Evolutionary conservation across 805 yeast species (phyloP).

Genomic region (Diddensiella caesifluorescens): DNA sequence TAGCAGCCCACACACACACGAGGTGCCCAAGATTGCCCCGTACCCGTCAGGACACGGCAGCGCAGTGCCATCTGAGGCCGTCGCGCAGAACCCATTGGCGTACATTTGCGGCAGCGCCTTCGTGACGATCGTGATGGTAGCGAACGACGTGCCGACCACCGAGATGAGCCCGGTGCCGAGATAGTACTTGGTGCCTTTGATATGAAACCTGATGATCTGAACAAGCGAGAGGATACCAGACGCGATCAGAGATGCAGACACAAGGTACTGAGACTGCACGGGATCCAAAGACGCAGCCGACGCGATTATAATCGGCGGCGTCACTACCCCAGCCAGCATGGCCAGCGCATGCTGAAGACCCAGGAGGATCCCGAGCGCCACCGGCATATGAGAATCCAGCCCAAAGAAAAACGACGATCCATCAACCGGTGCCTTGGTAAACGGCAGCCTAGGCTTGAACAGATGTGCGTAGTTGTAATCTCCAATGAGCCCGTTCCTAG

Average conservation of each 20-base stretch:
- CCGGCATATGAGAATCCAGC: slow-evolving; percentile 71
- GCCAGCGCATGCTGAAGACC: slow-evolving; percentile 87
- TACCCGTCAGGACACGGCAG: slow-evolving; percentile 87
- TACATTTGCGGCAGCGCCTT: slow-evolving; percentile 82
- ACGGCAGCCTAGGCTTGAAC: slow-evolving; percentile 78
- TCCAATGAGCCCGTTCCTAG: slow-evolving; percentile 79
- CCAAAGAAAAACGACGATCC: slow-evolving; percentile 75
- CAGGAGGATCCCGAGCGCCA: slow-evolving; percentile 66
- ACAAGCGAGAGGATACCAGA: slow-evolving; percentile 65
- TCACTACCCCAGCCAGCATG: slow-evolving; percentile 86
- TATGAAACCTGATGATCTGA: slow-evolving; percentile 77
- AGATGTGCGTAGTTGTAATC: slow-evolving; percentile 77
- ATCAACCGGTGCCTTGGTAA: slow-evolving; percentile 43
- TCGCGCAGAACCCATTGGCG: slow-evolving; percentile 59
- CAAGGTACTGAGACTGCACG: slow-evolving; percentile 53
- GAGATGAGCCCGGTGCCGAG: slow-evolving; percentile 85
- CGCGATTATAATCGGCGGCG: slow-evolving; percentile 77
- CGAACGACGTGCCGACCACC: slow-evolving; percentile 88
- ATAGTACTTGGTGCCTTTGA: slow-evolving; percentile 66
- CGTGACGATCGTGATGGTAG: slow-evolving; percentile 75
- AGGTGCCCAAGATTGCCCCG: slow-evolving; percentile 80
- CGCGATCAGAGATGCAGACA: slow-evolving; percentile 65
- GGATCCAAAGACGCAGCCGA: slow-evolving; percentile 52
- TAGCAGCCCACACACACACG: slow-evolving; percentile 68
- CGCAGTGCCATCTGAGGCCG: slow-evolving; percentile 54